Percentiles rank a stretch among this genome's conserved stretches.
phyloP scores from a whole-genome alignment of 2,329 filamentous ascomycete species.

The Polytolypa hystricis region DNA sequence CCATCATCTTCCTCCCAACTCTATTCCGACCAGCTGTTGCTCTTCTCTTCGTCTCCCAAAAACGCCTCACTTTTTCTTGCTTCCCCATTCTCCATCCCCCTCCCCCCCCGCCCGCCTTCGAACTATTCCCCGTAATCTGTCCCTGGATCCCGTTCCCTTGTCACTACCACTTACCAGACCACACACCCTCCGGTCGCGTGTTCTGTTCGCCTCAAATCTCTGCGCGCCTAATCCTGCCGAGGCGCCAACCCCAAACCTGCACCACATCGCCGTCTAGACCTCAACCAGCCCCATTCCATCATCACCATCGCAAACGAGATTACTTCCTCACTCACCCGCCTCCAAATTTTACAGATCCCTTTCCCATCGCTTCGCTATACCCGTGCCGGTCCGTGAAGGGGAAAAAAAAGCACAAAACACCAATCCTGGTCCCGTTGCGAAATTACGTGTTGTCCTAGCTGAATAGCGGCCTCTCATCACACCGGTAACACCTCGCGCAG shows the following conservation, averaged over 20 bases:
- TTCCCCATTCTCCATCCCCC: conserved; percentile 13
- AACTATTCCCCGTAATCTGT: conserved; percentile 9
- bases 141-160: too few species aligned
- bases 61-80: conserved; percentile 1
- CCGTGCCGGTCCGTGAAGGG: neutral
- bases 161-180: too few species aligned
- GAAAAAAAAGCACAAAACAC: neutral
- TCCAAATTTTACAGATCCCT: too few species aligned
- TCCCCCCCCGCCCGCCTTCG: conserved; percentile 8
- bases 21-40: conserved; percentile 17
- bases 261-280: neutral
- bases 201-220: neutral
- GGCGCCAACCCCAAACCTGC: neutral
- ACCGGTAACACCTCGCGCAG: conserved; percentile 25
- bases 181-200: neutral
- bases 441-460: conserved; percentile 9
- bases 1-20: conserved; percentile 13
- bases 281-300: neutral
- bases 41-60: conserved; percentile 5
- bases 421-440: too few species aligned
- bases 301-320: neutral
- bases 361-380: too few species aligned
- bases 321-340: too few species aligned
- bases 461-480: conserved; percentile 23
- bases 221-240: neutral